Evolutionary conservation across 306 rosid genomes (phyloP), one percentile per base, ranked within the genome.

Genomic region (Quercus dentata): DNA sequence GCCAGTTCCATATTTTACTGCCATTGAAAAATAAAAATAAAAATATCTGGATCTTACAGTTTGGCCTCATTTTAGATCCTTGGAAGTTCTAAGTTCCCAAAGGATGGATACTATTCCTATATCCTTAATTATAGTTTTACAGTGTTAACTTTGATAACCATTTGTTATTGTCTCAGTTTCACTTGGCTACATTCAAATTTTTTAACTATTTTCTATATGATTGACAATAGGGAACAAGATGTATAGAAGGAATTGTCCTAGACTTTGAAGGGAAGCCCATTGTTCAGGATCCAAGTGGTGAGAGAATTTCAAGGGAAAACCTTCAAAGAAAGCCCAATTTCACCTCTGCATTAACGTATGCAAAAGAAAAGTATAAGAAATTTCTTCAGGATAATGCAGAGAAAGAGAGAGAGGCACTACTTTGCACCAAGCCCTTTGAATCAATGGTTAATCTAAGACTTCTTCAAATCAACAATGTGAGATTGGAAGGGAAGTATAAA

Each of bases 391-490:
- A 33, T 18, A 71, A 63, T 73, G 88, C 12, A 55, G 84, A 84
- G 83, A 67, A 71, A 77, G 25, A 76, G 35, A 62, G 30, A 4
- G 59, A 81, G 76, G 75, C 78, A 41, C 27, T 28, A 46, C 76
- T 92, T 64, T 20, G 46, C 17, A 52, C 97, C 1, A 78, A 81
- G 71, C 41, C 82, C 65, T 76, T 90, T 69, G 74, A 80, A 81
- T 74, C 78, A 77, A 85, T 90, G 94, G 78, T 51, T 57, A 81
- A 76, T 7, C 76, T 90, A 74, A 77, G 87, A 75, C 74, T 84
- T 71, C 97, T 92, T 69, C 88, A 90, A 81, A 88, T 90, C 64
- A 88, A 92, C 76, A 20, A 87, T 78, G 49, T 78, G 79, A 76
- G 81, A 69, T 69, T 90, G 81, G 77, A 83, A 83, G 97, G 97